These are phyloP conservation scores for Micractinium conductrix DNA, from an alignment of 139 green algal species.

Conservation along the genomic window DNA sequence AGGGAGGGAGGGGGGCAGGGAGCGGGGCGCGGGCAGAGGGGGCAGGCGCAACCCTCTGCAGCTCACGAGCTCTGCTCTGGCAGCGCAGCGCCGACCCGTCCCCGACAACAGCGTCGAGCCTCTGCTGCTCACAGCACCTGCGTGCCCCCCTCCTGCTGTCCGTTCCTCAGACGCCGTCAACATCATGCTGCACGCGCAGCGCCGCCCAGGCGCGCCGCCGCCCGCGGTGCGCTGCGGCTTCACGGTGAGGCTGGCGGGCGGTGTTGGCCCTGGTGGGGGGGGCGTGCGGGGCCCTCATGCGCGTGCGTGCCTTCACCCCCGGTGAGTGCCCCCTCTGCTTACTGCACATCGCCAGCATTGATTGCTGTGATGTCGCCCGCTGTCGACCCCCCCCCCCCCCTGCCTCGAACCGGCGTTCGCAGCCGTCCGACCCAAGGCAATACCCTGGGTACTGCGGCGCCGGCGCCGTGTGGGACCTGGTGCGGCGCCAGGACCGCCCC, in stretches of 20 bases:
- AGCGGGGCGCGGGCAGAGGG: background rate
- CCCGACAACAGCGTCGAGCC: too few relatives aligned
- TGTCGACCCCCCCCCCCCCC: too few relatives aligned
- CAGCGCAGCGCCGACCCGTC: background rate
- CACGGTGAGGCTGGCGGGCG: constrained; percentile 33
- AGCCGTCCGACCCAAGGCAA: too few relatives aligned
- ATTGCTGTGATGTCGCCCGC: background rate
- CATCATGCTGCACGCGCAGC: constrained; percentile 53
- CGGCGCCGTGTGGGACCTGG: constrained; percentile 93
- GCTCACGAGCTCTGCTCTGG: background rate
- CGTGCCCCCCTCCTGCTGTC: background rate
- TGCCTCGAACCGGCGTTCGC: too few relatives aligned
- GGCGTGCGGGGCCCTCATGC: background rate
- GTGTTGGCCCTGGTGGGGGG: constrained; percentile 10
- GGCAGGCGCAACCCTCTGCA: background rate
- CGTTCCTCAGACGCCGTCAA: constrained; percentile 73
- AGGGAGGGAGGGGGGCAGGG: background rate
- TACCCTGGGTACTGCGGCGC: too few relatives aligned
- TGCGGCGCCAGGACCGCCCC: constrained; percentile 47
- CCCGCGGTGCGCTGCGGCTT: constrained; percentile 44
- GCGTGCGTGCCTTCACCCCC: too few relatives aligned
- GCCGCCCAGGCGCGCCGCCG: background rate
- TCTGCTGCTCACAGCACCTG: background rate
- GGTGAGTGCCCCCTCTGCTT: too few relatives aligned
- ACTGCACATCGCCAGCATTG: background rate